Conservation (phyloP, 177 flowering plant species). For the Vitis hybrid region DNA sequence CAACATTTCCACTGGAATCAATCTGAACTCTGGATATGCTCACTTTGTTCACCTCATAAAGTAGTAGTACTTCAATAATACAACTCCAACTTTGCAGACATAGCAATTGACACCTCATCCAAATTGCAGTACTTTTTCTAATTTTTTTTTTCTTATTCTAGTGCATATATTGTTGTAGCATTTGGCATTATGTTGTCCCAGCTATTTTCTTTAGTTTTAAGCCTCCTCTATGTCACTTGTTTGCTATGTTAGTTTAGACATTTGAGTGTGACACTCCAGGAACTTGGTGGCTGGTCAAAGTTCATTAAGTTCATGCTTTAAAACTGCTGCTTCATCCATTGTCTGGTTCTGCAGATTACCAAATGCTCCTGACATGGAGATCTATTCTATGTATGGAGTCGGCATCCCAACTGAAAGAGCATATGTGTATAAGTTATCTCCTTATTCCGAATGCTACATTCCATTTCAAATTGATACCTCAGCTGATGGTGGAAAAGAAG, state of each 20-base stretch:
- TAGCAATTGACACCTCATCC: too few relatives aligned
- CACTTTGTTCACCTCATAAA: too few relatives aligned
- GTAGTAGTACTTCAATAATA: too few relatives aligned
- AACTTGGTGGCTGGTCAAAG: neutral
- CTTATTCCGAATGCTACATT: conserved; percentile 76
- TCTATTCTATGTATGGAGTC: conserved; percentile 87
- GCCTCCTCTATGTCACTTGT: neutral
- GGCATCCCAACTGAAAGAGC: conserved; percentile 97
- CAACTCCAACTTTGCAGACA: too few relatives aligned
- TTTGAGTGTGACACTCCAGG: neutral
- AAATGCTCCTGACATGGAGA: conserved; percentile 96
- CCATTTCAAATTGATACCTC: conserved; percentile 90
- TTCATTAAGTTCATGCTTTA: neutral
- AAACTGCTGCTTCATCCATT: neutral
- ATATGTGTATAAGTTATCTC: conserved; percentile 67
- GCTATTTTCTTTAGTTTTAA: neutral
- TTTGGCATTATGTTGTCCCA: too few relatives aligned
- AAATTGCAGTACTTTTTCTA: too few relatives aligned
- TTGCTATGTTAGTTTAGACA: neutral
- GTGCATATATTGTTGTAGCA: too few relatives aligned
- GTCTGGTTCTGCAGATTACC: conserved; percentile 68
- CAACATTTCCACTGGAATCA: too few relatives aligned
- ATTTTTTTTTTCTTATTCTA: too few relatives aligned
- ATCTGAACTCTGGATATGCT: too few relatives aligned
- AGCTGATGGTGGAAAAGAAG: conserved; percentile 52